These are phyloP conservation scores for Lachnellula occidentalis DNA, from an alignment of 2,329 filamentous ascomycete species.

Conservation along the genomic window DNA sequence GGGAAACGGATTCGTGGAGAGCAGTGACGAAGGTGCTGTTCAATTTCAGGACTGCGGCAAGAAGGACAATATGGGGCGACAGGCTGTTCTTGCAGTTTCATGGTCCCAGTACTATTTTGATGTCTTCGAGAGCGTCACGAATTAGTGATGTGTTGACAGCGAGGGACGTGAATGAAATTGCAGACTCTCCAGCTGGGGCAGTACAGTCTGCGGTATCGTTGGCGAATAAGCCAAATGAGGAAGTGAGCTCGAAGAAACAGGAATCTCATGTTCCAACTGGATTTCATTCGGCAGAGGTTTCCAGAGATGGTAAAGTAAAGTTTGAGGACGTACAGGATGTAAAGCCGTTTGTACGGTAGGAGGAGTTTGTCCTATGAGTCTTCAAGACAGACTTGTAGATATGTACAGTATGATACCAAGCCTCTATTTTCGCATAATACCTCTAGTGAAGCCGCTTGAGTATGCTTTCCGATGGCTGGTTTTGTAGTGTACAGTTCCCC, in stretches of 20 bases:
- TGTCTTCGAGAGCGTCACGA: slow-evolving; percentile 80
- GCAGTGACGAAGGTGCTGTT: slow-evolving; percentile 59
- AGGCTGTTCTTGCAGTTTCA: slow-evolving; percentile 85
- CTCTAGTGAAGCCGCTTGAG: too few relatives aligned
- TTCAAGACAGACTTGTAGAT: not conserved
- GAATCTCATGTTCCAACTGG: slow-evolving; percentile 36
- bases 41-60: slow-evolving; percentile 66
- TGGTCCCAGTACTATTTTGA: slow-evolving; percentile 77
- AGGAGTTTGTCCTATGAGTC: not conserved
- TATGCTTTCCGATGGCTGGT: too few relatives aligned
- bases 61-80: slow-evolving; percentile 89
- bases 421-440: too few relatives aligned
- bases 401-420: slow-evolving; percentile 1
- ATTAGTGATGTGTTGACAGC: slow-evolving; percentile 72
- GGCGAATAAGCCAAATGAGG: slow-evolving; percentile 35
- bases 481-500: too few relatives aligned
- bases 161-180: slow-evolving; percentile 84
- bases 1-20: slow-evolving; percentile 68
- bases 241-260: slow-evolving; percentile 28
- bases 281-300: slow-evolving; percentile 52
- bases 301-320: slow-evolving; percentile 58
- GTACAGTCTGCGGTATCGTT: slow-evolving; percentile 54
- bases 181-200: slow-evolving; percentile 69
- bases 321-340: slow-evolving; percentile 36
- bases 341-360: slow-evolving; percentile 17